Percentiles rank a stretch among this genome's conserved stretches.
Conservation (phyloP, 2,329 filamentous ascomycete genomes). For the Neodidymelliopsis sp. region DNA sequence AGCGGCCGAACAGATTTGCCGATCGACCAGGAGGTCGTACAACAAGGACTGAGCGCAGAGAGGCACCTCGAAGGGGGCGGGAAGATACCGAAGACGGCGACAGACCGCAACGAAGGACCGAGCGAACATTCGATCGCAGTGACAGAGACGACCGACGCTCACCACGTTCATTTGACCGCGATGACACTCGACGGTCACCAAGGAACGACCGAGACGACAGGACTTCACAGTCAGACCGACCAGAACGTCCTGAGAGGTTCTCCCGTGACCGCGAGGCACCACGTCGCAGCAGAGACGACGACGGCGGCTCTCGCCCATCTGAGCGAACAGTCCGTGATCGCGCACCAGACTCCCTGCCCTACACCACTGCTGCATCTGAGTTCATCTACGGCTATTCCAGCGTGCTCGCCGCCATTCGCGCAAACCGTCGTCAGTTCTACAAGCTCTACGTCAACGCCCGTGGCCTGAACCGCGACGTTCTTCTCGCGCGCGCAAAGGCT, state of each 20-base stretch:
- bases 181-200: conserved; percentile 3
- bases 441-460: conserved; percentile 73
- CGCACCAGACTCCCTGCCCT: conserved; percentile 60
- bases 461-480: conserved; percentile 26
- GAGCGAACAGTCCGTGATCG: conserved; percentile 8
- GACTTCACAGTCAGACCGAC: not conserved
- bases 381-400: conserved; percentile 88
- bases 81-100: not conserved
- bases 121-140: not conserved
- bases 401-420: conserved; percentile 79
- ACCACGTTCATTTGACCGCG: not conserved
- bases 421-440: conserved; percentile 76
- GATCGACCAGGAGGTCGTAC: not conserved
- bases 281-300: not conserved
- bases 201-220: conserved; percentile 8
- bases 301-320: not conserved
- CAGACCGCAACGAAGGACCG: not conserved
- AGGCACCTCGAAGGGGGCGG: conserved; percentile 1
- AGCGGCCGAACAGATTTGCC: not conserved
- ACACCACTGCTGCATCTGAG: conserved; percentile 86
- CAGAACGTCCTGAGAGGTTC: too few relatives aligned
- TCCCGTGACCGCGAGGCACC: not conserved
- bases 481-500: conserved; percentile 30
- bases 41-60: not conserved
- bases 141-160: not conserved